Percentiles rank a stretch among this genome's conserved stretches.
Evolutionary conservation across 1,284 basidiomycete species (phyloP).

Genomic region (Cutaneotrichosporon spelunceum): DNA sequence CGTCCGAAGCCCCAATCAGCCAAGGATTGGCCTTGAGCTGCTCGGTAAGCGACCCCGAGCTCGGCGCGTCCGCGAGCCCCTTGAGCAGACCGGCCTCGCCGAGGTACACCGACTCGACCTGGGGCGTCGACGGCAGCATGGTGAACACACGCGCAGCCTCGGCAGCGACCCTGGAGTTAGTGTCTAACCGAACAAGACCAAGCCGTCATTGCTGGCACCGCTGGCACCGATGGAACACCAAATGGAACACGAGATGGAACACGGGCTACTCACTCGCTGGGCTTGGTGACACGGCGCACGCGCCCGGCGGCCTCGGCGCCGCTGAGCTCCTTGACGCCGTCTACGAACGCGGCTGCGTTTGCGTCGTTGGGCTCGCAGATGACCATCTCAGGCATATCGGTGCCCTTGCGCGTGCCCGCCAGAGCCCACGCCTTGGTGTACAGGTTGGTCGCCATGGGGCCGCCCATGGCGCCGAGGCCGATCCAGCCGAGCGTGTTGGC

Average conservation of each 20-base stretch:
- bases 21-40: conserved; percentile 44
- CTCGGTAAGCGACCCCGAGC: conserved; percentile 49
- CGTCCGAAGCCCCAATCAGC: conserved; percentile 12
- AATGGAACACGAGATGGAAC: background rate
- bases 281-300: conserved; percentile 13
- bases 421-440: conserved; percentile 44
- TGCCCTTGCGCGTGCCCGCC: conserved; percentile 8
- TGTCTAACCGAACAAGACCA: background rate
- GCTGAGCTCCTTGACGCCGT: conserved; percentile 9
- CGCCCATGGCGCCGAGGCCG: conserved; percentile 49
- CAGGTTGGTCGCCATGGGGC: conserved; percentile 48
- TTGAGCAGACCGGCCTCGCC: conserved; percentile 31
- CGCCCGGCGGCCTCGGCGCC: conserved; percentile 21
- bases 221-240: too few relatives aligned
- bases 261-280: conserved; percentile 15
- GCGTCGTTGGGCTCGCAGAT: conserved; percentile 46
- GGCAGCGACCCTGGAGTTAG: conserved; percentile 46
- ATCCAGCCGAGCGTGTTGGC: conserved; percentile 45
- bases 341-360: conserved; percentile 33
- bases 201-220: too few relatives aligned
- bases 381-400: conserved; percentile 30
- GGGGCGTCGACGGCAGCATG: conserved; percentile 54
- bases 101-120: conserved; percentile 52
- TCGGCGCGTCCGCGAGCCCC: conserved; percentile 52
- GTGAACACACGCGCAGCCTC: conserved; percentile 53